Evolutionary conservation across 345 rosid genomes (phyloP).

Genomic region (Noccaea bulbosa): DNA sequence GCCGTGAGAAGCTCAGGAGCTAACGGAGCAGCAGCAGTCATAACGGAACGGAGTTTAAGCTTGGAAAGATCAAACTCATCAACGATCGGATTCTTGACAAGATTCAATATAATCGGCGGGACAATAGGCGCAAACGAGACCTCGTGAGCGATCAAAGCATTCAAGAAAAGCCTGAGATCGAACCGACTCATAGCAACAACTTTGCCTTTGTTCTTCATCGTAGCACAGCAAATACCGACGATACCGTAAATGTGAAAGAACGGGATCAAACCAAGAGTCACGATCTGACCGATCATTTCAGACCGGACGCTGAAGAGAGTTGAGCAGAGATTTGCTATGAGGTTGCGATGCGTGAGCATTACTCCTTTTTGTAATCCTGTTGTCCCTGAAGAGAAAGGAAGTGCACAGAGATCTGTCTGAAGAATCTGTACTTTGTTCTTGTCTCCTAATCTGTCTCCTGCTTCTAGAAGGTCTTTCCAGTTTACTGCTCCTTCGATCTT

Average conservation of each 20-base stretch:
- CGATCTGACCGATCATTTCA: conserved; percentile 68
- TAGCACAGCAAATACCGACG: conserved; percentile 85
- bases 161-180: conserved; percentile 72
- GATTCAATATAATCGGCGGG: conserved; percentile 75
- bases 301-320: conserved; percentile 70
- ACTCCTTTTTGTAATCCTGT: conserved; percentile 94
- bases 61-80: conserved; percentile 82
- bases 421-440: conserved; percentile 44
- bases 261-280: conserved; percentile 72
- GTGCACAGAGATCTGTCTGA: conserved; percentile 83
- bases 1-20: conserved; percentile 80
- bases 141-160: conserved; percentile 70
- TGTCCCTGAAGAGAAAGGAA: conserved; percentile 97
- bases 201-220: conserved; percentile 86
- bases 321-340: conserved; percentile 90
- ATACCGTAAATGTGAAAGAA: conserved; percentile 94
- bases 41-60: conserved; percentile 74
- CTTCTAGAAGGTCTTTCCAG: conserved; percentile 75
- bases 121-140: conserved; percentile 90
- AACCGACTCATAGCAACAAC: conserved; percentile 79
- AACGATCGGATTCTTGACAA: conserved; percentile 85
- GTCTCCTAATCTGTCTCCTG: conserved; percentile 64
- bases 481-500: conserved; percentile 58
- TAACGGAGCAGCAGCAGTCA: conserved; percentile 94
- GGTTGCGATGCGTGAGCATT: conserved; percentile 80